A percentile compares a stretch with the other conserved stretches of the same genome.
Evolutionary conservation across 768 basidiomycete genomes (phyloP).

Genomic region (Pisolithus sp.): DNA sequence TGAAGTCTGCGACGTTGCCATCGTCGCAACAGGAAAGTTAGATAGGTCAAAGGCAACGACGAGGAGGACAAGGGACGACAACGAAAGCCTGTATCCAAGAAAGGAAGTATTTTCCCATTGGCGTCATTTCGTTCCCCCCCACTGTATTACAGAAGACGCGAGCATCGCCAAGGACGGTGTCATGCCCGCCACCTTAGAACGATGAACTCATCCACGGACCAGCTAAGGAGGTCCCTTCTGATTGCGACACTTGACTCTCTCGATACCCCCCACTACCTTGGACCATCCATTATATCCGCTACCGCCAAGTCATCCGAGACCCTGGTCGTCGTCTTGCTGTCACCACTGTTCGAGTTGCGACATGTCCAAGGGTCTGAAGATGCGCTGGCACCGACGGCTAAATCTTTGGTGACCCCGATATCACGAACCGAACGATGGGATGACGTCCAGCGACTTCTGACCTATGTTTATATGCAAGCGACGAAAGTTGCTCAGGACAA

Average conservation of each 20-base stretch:
- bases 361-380: constrained; percentile 2
- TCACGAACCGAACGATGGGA: constrained; percentile 53
- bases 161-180: too few species aligned
- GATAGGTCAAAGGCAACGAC: neutral
- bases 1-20: constrained; percentile 9
- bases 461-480: constrained; percentile 82
- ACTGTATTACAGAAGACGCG: too few species aligned
- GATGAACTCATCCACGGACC: neutral
- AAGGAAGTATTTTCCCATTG: too few species aligned
- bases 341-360: constrained; percentile 45
- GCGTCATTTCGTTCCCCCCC: too few species aligned
- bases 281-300: constrained; percentile 46
- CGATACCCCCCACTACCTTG: constrained; percentile 49
- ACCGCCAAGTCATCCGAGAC: constrained; percentile 35
- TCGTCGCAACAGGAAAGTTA: neutral
- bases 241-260: constrained; percentile 50
- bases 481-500: constrained; percentile 63
- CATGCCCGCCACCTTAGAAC: neutral
- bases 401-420: constrained; percentile 1
- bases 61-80: neutral
- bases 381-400: too few species aligned
- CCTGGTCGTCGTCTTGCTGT: constrained; percentile 61
- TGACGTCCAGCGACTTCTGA: constrained; percentile 68
- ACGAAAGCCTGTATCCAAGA: too few species aligned
- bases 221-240: constrained; percentile 32